Evolutionary conservation across 2,329 filamentous ascomycete genomes (phyloP).

Genomic region (Zymoseptoria passerinii): DNA sequence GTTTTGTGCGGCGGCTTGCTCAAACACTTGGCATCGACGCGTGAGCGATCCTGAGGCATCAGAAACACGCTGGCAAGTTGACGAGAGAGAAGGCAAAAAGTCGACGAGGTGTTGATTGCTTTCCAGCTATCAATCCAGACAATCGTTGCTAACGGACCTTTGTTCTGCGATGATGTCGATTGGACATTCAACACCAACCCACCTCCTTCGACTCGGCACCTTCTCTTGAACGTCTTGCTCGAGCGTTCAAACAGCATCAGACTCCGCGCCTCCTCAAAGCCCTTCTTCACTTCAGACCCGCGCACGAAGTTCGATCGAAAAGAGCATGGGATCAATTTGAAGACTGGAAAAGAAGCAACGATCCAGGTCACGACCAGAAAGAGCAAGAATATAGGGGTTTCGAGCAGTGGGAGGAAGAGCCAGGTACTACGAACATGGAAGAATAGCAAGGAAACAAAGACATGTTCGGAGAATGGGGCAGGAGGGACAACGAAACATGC

Average conservation of each 20-base stretch:
- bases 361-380: not conserved
- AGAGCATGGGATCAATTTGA: not conserved
- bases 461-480: not conserved
- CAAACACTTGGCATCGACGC: not conserved
- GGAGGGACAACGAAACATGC: not conserved
- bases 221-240: too few relatives aligned
- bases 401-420: not conserved
- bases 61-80: not conserved
- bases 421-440: not conserved
- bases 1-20: not conserved
- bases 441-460: not conserved
- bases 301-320: not conserved
- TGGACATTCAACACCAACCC: not conserved
- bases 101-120: not conserved
- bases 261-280: not conserved
- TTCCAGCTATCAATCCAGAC: not conserved
- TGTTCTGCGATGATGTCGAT: not conserved
- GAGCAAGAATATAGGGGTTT: not conserved
- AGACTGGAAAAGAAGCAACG: not conserved
- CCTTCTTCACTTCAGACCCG: not conserved
- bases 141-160: not conserved
- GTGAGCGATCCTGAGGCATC: not conserved
- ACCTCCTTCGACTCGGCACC: not conserved
- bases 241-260: not conserved
- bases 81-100: not conserved